Conservation (phyloP, 768 basidiomycete genomes). For the Mycena vitilis region DNA sequence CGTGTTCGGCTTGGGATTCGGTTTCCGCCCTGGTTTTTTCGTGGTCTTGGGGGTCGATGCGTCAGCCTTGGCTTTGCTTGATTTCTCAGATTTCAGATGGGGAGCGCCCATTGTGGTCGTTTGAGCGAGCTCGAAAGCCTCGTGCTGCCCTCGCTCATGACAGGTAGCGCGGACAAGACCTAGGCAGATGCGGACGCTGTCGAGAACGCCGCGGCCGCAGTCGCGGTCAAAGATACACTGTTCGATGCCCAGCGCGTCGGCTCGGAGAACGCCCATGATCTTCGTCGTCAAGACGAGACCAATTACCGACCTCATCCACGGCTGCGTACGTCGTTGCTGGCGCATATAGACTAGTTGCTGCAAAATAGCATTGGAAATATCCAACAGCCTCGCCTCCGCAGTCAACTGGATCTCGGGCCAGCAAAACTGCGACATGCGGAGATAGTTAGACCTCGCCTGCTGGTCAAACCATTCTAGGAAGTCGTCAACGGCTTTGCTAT, state of each 20-base stretch:
- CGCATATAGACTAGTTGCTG: constrained; percentile 20
- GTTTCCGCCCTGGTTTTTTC: no score
- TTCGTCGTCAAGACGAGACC: constrained; percentile 22
- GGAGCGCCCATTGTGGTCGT: neutral
- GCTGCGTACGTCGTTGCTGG: constrained; percentile 27
- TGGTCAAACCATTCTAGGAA: constrained; percentile 18
- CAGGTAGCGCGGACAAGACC: constrained; percentile 10
- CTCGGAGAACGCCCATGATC: constrained; percentile 18
- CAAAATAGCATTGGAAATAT: constrained; percentile 5
- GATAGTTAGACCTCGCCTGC: neutral
- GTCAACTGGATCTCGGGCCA: constrained; percentile 20
- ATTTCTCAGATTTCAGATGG: no score
- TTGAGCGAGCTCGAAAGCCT: constrained; percentile 16
- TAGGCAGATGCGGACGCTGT: constrained; percentile 21
- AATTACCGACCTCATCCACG: constrained; percentile 20
- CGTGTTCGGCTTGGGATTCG: constrained; percentile 3
- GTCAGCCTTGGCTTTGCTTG: no score
- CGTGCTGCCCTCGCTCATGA: constrained; percentile 27
- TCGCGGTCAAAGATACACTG: constrained; percentile 15
- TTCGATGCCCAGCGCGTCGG: constrained; percentile 21
- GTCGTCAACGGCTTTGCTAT: neutral
- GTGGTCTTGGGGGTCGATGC: no score
- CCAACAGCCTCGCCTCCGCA: neutral
- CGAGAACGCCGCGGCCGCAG: constrained; percentile 22
- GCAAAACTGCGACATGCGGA: constrained; percentile 18